Percentiles rank a stretch among this genome's conserved stretches.
These are phyloP conservation scores for Botrytis pseudocinerea DNA, from an alignment of 2,329 filamentous ascomycete species.

Conservation along the genomic window DNA sequence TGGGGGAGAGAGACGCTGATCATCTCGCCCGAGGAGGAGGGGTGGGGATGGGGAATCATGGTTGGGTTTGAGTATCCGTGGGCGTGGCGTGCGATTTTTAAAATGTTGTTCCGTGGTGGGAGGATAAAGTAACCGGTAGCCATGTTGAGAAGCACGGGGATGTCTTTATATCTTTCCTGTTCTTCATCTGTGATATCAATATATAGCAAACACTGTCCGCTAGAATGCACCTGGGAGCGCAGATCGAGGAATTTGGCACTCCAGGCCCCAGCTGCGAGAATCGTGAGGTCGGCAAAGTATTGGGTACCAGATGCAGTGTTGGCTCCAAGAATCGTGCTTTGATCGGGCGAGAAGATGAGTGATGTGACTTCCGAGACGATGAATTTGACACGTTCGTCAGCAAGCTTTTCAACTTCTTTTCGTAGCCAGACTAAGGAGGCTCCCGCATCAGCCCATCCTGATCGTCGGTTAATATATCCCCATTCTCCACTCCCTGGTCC, in stretches of 20 bases:
- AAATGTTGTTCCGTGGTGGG: slow-evolving; percentile 56
- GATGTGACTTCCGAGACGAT: slow-evolving; percentile 46
- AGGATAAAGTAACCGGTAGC: slow-evolving; percentile 73
- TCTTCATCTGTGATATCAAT: slow-evolving; percentile 72
- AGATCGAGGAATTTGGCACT: slow-evolving; percentile 76
- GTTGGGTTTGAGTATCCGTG: slow-evolving; percentile 55
- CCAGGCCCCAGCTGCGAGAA: slow-evolving; percentile 89
- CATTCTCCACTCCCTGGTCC: slow-evolving; percentile 58
- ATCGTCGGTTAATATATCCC: slow-evolving; percentile 72
- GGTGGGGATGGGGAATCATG: slow-evolving; percentile 31
- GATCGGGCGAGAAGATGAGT: slow-evolving; percentile 30
- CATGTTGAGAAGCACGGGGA: slow-evolving; percentile 74
- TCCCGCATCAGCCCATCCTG: slow-evolving; percentile 81
- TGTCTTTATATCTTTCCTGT: slow-evolving; percentile 60
- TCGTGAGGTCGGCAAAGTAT: slow-evolving; percentile 67
- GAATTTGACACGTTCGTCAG: slow-evolving; percentile 49
- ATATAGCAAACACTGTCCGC: slow-evolving; percentile 80
- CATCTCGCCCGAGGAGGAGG: slow-evolving; percentile 14
- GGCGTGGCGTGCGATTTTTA: slow-evolving; percentile 62
- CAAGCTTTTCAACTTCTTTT: slow-evolving; percentile 28
- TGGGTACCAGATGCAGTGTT: slow-evolving; percentile 51
- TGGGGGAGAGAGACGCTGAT: slow-evolving; percentile 31
- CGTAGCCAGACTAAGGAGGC: slow-evolving; percentile 65
- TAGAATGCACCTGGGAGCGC: slow-evolving; percentile 72
- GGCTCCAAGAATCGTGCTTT: slow-evolving; percentile 54